Evolutionary conservation across 495 filamentous ascomycete genomes (phyloP), one percentile per base, ranked within the genome.

Genomic region (Lophiostoma macrostomum): DNA sequence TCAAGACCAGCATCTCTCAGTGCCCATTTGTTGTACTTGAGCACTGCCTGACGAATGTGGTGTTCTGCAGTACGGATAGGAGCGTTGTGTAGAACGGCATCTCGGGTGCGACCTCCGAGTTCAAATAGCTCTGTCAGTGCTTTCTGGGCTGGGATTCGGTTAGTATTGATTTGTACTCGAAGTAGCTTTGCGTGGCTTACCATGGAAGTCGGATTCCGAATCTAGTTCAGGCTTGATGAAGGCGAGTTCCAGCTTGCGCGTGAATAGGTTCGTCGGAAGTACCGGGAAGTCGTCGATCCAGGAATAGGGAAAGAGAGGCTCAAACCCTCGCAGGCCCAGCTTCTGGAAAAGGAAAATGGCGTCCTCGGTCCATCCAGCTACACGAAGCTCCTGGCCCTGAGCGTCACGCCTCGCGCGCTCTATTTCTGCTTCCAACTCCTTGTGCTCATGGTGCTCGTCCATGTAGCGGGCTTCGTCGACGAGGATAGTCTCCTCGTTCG

Each of bases 221-320:
- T n/a, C n/a, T n/a, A n/a, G n/a, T 0, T 66, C 48, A 3, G 71
- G 55, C 38, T 75, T 74, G 56, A 87, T 77, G 34, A 80, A 68
- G 6, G 68, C 61, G 0, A 65, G 59, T 28, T 78, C 66, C 0
- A 64, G 56, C 4, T 58, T 37, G 7, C 34, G 35, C 14, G 74
- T 68, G 63, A 87, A 88, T 1, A 88, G 61, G 8, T 68, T 66
- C 4, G 75, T 69, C 0, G 84, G 84, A 27, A 87, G 66, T 0
- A 76, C 84, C 0, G 60, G 58, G 58, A 85, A 88, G 56, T 88
- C 85, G 38, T 73, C 68, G 30, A 70, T 59, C 81, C 82, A 88
- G 43, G 68, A 60, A 3, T 43, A 37, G 1, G 78, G 78, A 20
- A 87, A 58, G 1, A 85, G 61, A 4, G 80, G 76, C 67, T 86